Evolutionary conservation across 2,329 filamentous ascomycete genomes (phyloP).

Genomic region (Neonectria coccinea): DNA sequence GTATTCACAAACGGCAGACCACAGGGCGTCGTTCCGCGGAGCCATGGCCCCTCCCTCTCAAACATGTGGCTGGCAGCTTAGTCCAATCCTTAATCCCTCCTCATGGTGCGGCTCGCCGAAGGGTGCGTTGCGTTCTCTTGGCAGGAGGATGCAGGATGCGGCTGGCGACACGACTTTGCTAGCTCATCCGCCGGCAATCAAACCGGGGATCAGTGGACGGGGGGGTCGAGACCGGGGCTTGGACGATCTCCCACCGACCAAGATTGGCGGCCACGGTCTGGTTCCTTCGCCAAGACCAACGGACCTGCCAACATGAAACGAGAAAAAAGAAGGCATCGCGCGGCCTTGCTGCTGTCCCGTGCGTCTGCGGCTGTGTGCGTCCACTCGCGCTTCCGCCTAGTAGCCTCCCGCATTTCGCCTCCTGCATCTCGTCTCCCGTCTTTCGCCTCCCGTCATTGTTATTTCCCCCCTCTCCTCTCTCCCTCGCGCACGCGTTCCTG

Average conservation of each 20-base stretch:
- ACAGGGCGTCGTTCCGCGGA: conserved; percentile 7
- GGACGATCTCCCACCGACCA: conserved; percentile 8
- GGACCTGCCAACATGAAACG: conserved; percentile 18
- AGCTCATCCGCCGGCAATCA: conserved; percentile 13
- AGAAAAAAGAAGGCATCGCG: conserved; percentile 11
- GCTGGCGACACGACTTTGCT: conserved; percentile 1
- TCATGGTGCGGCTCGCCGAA: conserved; percentile 6
- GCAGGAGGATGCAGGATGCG: background rate
- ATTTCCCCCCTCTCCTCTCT: background rate
- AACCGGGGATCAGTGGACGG: background rate
- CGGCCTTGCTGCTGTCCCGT: background rate
- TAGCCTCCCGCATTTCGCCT: background rate
- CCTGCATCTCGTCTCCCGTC: background rate
- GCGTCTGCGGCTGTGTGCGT: background rate
- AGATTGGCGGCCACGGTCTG: conserved; percentile 12
- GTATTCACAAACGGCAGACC: background rate
- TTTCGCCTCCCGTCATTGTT: background rate
- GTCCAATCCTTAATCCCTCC: conserved; percentile 23
- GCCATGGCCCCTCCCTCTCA: conserved; percentile 17
- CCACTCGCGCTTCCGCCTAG: background rate
- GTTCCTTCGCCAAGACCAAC: conserved; percentile 21
- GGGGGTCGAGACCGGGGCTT: background rate
- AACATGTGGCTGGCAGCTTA: conserved; percentile 25
- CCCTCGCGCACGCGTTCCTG: conserved; percentile 9
- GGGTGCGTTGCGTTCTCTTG: conserved; percentile 6